A percentile compares a stretch with the other conserved stretches of the same genome.
phyloP scores from a whole-genome alignment of 352 stramenopile genomes.

The Albugo candida region DNA sequence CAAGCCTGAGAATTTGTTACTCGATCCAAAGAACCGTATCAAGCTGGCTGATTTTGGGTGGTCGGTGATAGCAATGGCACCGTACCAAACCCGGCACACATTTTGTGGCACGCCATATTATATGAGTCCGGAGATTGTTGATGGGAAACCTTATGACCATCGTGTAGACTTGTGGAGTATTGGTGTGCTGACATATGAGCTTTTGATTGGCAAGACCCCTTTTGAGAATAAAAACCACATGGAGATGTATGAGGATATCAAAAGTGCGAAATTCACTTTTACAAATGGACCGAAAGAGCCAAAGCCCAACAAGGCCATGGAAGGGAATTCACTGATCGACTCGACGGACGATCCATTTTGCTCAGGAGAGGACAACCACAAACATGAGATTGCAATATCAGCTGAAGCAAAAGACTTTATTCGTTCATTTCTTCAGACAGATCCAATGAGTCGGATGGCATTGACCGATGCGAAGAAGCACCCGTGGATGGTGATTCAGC shows the following conservation, averaged over 20 bases:
- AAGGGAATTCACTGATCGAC: not conserved
- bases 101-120: constrained; percentile 79
- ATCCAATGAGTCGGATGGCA: constrained; percentile 36
- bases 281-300: constrained; percentile 13
- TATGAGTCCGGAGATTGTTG: constrained; percentile 64
- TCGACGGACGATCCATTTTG: not conserved
- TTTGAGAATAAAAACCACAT: constrained; percentile 64
- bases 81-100: constrained; percentile 32
- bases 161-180: constrained; percentile 66
- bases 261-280: constrained; percentile 35
- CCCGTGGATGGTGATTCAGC: constrained; percentile 29
- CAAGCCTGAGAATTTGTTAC: constrained; percentile 75
- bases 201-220: constrained; percentile 54
- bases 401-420: constrained; percentile 46
- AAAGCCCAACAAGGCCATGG: not conserved
- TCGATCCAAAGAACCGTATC: constrained; percentile 50
- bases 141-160: constrained; percentile 39
- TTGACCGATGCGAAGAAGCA: constrained; percentile 29
- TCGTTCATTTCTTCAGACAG: constrained; percentile 24
- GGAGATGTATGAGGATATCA: constrained; percentile 69
- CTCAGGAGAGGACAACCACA: not conserved
- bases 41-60: constrained; percentile 80
- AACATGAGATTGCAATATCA: constrained; percentile 13
- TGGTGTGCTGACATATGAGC: constrained; percentile 64
- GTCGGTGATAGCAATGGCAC: constrained; percentile 56